phyloP scores from a whole-genome alignment of 768 basidiomycete species.

The Agaricus subrufescens region DNA sequence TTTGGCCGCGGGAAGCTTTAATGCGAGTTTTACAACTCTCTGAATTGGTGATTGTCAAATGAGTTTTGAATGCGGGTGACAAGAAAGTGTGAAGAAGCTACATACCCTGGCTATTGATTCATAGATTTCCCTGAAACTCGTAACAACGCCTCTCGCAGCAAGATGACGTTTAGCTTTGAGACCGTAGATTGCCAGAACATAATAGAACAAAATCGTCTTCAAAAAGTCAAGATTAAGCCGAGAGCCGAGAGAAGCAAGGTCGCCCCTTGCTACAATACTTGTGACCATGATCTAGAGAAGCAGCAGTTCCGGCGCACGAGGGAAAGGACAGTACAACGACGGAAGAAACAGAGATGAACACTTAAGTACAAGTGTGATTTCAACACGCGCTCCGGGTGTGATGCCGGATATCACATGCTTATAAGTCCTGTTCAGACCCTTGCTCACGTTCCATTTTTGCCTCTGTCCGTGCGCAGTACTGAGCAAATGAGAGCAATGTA shows the following conservation, averaged over 20 bases:
- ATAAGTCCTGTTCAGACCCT: neutral
- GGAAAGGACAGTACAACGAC: neutral
- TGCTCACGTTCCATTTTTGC: too few species aligned
- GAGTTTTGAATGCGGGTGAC: neutral
- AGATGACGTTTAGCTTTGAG: slow-evolving; percentile 58
- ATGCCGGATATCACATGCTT: slow-evolving; percentile 6
- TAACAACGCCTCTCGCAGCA: slow-evolving; percentile 52
- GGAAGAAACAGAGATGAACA: too few species aligned
- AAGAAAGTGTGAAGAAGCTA: neutral
- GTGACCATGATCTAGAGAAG: neutral
- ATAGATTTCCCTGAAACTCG: slow-evolving; percentile 49
- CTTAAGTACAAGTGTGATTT: neutral
- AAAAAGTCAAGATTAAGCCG: slow-evolving; percentile 36
- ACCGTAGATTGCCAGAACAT: slow-evolving; percentile 47
- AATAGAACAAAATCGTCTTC: slow-evolving; percentile 56
- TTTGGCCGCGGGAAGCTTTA: slow-evolving; percentile 58
- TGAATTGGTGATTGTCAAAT: neutral
- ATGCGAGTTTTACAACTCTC: slow-evolving; percentile 41
- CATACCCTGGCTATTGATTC: slow-evolving; percentile 45
- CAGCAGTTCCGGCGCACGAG: neutral
- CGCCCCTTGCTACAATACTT: neutral
- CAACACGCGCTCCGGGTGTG: neutral
- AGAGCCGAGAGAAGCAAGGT: neutral
- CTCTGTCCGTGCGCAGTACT: too few species aligned
- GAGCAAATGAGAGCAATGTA: too few species aligned